Conservation (phyloP, 805 yeast genomes). For the Spathaspora passalidarum region DNA sequence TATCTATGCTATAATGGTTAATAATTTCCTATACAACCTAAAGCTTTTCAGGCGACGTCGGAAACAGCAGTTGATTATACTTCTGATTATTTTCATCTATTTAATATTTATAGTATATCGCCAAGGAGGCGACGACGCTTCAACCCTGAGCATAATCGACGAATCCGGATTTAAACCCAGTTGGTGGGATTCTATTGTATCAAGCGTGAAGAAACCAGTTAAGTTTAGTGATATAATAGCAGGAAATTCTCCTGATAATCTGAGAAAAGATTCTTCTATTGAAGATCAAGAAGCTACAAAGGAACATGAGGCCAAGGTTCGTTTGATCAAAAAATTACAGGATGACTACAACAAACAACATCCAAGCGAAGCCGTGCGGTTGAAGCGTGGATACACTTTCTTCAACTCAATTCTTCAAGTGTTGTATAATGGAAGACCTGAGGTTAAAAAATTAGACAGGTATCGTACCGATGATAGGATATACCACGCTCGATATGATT, state of each 20-base stretch:
- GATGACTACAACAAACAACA: slow-evolving; percentile 1
- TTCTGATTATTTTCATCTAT: neutral
- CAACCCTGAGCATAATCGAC: neutral
- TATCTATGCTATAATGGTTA: neutral
- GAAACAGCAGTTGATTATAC: neutral
- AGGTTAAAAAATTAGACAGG: slow-evolving; percentile 35
- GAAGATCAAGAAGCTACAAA: neutral
- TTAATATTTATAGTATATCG: neutral
- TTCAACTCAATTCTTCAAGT: slow-evolving; percentile 42
- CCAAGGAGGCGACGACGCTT: neutral
- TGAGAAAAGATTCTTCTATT: neutral
- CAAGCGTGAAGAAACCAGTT: neutral
- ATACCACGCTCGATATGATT: slow-evolving; percentile 51
- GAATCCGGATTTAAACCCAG: neutral
- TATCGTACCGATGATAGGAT: slow-evolving; percentile 48
- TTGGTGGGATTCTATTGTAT: neutral
- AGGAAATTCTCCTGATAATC: neutral
- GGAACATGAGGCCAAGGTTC: slow-evolving; percentile 1
- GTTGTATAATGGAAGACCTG: slow-evolving; percentile 44
- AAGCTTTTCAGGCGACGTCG: neutral
- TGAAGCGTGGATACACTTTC: slow-evolving; percentile 38
- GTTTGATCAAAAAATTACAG: slow-evolving; percentile 2
- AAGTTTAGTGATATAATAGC: neutral
- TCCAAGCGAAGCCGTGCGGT: slow-evolving; percentile 6
- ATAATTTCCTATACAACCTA: neutral